Evolutionary conservation across 139 green algal species (phyloP).

Genomic region (Micractinium sp.): DNA sequence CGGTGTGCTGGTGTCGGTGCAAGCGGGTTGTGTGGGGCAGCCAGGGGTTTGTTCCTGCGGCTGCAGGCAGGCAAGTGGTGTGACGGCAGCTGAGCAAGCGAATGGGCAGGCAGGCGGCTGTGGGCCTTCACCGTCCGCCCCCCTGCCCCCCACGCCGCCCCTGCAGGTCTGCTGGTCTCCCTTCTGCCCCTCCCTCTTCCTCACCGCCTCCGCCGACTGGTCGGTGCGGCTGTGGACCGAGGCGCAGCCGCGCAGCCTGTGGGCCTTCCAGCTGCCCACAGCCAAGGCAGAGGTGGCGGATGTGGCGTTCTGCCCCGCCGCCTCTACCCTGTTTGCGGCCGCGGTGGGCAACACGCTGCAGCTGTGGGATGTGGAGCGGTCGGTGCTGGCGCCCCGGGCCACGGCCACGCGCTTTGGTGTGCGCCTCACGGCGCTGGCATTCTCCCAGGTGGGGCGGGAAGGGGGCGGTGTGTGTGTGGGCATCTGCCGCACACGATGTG

Average conservation of each 20-base stretch:
- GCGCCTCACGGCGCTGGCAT: constrained; percentile 64
- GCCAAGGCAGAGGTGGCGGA: constrained; percentile 70
- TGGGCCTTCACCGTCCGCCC: background rate
- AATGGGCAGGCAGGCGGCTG: background rate
- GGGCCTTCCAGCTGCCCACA: constrained; percentile 69
- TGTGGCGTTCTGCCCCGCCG: constrained; percentile 82
- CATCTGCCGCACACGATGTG: too few species aligned
- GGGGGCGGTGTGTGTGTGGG: background rate
- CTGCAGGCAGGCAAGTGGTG: background rate
- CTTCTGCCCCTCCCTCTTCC: constrained; percentile 76
- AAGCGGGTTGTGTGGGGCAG: background rate
- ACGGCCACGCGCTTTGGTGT: constrained; percentile 25
- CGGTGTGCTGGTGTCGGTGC: background rate
- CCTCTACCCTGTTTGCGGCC: constrained; percentile 83
- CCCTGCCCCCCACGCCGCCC: background rate
- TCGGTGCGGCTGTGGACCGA: constrained; percentile 83
- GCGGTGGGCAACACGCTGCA: constrained; percentile 74
- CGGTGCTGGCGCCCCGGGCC: constrained; percentile 69
- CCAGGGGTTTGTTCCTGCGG: background rate
- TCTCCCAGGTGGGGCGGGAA: constrained; percentile 39
- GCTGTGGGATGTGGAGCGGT: constrained; percentile 82
- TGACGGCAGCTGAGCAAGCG: background rate
- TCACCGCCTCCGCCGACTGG: constrained; percentile 80
- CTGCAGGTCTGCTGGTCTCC: constrained; percentile 76
- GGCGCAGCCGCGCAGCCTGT: constrained; percentile 52